A percentile compares a stretch with the other conserved stretches of the same genome.
These are phyloP conservation scores for Monilinia vaccinii-corymbosi DNA, from an alignment of 2,329 filamentous ascomycete genomes.

Conservation along the genomic window DNA sequence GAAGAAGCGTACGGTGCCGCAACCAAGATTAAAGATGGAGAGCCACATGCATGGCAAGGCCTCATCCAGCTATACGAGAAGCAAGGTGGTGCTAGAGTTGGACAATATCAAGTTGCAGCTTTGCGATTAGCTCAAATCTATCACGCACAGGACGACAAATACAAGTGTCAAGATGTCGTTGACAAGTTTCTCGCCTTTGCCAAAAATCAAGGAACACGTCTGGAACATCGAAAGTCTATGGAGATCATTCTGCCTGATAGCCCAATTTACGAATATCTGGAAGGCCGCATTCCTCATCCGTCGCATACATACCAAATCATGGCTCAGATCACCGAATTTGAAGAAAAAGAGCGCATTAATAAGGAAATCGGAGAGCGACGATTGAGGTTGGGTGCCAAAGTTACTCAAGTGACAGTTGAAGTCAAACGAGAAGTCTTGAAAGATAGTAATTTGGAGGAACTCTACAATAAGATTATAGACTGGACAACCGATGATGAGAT, in stretches of 20 bases:
- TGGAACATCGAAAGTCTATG: conserved; percentile 69
- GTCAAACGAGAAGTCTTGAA: conserved; percentile 79
- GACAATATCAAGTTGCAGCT: conserved; percentile 65
- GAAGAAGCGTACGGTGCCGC: conserved; percentile 70
- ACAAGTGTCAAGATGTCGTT: conserved; percentile 57
- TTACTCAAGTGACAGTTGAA: conserved; percentile 74
- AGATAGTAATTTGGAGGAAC: conserved; percentile 65
- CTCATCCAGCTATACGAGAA: conserved; percentile 78
- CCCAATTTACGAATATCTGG: conserved; percentile 70
- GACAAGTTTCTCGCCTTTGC: conserved; percentile 73
- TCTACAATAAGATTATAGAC: conserved; percentile 78
- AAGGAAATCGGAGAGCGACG: conserved; percentile 80
- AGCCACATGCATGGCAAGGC: conserved; percentile 86
- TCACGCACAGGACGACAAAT: conserved; percentile 53
- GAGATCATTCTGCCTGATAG: conserved; percentile 70
- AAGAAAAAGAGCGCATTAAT: conserved; percentile 85
- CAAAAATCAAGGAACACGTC: conserved; percentile 59
- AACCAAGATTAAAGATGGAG: conserved; percentile 59
- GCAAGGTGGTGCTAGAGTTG: conserved; percentile 58
- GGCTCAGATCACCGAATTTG: conserved; percentile 72
- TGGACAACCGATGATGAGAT: conserved; percentile 85
- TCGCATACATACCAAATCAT: conserved; percentile 73
- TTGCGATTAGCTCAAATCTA: conserved; percentile 68
- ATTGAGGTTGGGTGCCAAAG: conserved; percentile 74
- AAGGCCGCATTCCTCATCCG: conserved; percentile 75